These are phyloP conservation scores for Boletus sp. DNA, from an alignment of 1,284 basidiomycete genomes.

Conservation along the genomic window DNA sequence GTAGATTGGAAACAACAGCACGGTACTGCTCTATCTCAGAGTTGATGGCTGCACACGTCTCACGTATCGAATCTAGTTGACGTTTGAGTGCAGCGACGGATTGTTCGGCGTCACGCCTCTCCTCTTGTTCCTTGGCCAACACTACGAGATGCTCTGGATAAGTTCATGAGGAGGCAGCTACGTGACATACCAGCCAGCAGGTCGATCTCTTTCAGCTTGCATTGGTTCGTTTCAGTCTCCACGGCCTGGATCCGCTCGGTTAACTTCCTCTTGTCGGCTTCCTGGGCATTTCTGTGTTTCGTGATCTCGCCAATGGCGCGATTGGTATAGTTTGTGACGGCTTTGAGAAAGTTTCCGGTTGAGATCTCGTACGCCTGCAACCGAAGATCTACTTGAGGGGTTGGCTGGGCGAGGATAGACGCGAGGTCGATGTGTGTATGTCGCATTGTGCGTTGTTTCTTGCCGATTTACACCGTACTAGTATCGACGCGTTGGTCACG, in stretches of 20 bases:
- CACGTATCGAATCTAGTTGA: constrained; percentile 57
- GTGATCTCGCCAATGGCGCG: constrained; percentile 62
- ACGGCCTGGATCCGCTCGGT: constrained; percentile 54
- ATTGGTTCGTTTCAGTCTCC: constrained; percentile 66
- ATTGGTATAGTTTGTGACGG: constrained; percentile 65
- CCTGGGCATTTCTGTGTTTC: constrained; percentile 55
- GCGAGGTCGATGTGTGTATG: constrained; percentile 63
- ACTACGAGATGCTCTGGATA: constrained; percentile 38
- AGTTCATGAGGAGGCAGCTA: background rate
- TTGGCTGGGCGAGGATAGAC: constrained; percentile 51
- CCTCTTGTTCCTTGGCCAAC: constrained; percentile 66
- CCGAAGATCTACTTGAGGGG: constrained; percentile 65
- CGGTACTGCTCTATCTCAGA: constrained; percentile 70
- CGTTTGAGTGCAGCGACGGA: constrained; percentile 60
- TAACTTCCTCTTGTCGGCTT: constrained; percentile 57
- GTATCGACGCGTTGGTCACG: constrained; percentile 21
- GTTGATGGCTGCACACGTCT: constrained; percentile 57
- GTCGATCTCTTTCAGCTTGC: constrained; percentile 71
- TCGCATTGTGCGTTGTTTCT: constrained; percentile 38
- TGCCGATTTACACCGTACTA: background rate
- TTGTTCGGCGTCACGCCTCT: constrained; percentile 65
- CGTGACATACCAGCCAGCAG: constrained; percentile 57
- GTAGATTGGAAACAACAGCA: constrained; percentile 54
- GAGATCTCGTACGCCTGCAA: constrained; percentile 61
- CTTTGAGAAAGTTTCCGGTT: constrained; percentile 66